Evolutionary conservation across 208 protist genomes (phyloP).

Genomic region (Phytomonas francai): DNA sequence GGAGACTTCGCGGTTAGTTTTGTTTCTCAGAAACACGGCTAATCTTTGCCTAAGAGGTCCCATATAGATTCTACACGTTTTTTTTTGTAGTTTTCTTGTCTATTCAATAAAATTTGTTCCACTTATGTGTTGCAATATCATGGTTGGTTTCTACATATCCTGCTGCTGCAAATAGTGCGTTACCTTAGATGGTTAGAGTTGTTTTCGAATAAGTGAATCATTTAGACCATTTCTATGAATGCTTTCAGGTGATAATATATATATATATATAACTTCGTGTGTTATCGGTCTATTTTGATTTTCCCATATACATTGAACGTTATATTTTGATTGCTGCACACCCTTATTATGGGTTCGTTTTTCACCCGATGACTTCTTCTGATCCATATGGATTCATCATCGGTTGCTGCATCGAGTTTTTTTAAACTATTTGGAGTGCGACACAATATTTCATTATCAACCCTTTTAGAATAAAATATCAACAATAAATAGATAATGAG

Average conservation of each 20-base stretch:
- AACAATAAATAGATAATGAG: neutral
- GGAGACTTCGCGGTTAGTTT: neutral
- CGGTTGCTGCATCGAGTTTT: constrained; percentile 8
- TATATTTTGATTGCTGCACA: neutral
- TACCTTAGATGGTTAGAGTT: neutral
- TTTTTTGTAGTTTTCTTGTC: constrained; percentile 5
- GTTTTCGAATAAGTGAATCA: neutral
- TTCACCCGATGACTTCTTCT: neutral
- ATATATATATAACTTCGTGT: neutral
- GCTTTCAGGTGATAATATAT: neutral
- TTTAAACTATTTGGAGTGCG: neutral
- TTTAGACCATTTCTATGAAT: neutral
- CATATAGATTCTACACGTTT: neutral
- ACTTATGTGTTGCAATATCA: neutral
- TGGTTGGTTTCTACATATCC: neutral
- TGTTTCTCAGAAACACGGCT: neutral
- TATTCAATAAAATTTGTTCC: constrained; percentile 8
- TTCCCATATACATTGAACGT: neutral
- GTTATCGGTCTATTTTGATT: constrained; percentile 4
- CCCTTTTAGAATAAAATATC: neutral
- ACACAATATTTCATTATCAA: neutral
- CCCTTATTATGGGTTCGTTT: neutral
- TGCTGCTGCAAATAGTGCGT: neutral
- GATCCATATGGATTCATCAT: constrained; percentile 2
- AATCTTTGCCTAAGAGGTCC: neutral